Percentiles rank a stretch among this genome's conserved stretches.
Evolutionary conservation across 257 asterid genomes (phyloP).

Genomic region (Nicotiana noctiflora): DNA sequence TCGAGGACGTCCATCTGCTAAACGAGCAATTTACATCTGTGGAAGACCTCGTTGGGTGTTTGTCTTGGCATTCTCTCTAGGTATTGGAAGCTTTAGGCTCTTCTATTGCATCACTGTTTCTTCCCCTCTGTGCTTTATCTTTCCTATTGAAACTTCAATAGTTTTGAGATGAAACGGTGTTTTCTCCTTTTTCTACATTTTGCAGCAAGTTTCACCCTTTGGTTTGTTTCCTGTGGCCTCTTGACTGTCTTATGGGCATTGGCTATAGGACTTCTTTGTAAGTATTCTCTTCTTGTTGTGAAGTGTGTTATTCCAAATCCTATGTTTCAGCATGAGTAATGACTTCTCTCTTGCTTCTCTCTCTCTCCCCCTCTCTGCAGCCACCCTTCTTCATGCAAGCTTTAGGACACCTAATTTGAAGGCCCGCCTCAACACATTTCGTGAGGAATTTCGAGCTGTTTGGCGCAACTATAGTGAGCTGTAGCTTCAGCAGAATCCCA

Average conservation of each 20-base stretch:
- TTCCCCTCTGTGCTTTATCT: neutral
- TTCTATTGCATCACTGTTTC: neutral
- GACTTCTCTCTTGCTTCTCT: conserved; percentile 10
- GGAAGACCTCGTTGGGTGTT: conserved; percentile 94
- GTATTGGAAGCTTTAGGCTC: conserved; percentile 23
- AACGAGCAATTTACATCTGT: conserved; percentile 73
- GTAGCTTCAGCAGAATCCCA: conserved; percentile 28
- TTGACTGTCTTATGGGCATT: conserved; percentile 58
- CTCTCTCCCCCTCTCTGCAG: conserved; percentile 29
- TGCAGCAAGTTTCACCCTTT: conserved; percentile 73
- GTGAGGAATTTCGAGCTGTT: conserved; percentile 94
- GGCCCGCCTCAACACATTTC: conserved; percentile 94
- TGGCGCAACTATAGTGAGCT: conserved; percentile 96
- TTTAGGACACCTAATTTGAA: conserved; percentile 93
- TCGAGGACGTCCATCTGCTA: conserved; percentile 93
- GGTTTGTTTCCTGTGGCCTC: conserved; percentile 83
- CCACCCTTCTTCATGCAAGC: conserved; percentile 78
- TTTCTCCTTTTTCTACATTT: conserved; percentile 1
- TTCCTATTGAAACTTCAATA: neutral
- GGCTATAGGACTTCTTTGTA: conserved; percentile 74
- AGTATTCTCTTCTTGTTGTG: conserved; percentile 4
- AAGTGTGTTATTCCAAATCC: neutral
- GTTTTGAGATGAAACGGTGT: neutral
- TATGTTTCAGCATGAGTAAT: neutral
- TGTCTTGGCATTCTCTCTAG: conserved; percentile 52